phyloP scores from a whole-genome alignment of 352 stramenopile species.

The Globisporangium takayamanum region DNA sequence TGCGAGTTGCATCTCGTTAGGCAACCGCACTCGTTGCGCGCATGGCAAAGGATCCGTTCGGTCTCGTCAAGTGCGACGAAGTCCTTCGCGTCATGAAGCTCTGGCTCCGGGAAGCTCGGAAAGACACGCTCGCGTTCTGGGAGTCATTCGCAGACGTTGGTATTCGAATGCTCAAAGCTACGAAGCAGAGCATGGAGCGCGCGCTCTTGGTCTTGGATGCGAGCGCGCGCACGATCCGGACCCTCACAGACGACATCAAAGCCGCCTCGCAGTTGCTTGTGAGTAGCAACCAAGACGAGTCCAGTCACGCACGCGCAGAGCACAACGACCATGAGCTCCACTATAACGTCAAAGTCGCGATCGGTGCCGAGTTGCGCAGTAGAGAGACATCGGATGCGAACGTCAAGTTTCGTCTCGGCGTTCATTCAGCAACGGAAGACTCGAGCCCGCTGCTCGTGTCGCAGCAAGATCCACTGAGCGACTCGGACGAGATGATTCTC shows the following conservation, averaged over 20 bases:
- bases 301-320: neutral
- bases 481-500: slow-evolving; percentile 19
- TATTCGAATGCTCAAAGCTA: slow-evolving; percentile 12
- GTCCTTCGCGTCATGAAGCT: slow-evolving; percentile 39
- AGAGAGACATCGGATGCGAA: slow-evolving; percentile 6
- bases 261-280: slow-evolving; percentile 2
- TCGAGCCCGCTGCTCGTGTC: neutral
- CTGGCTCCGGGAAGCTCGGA: slow-evolving; percentile 28
- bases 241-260: slow-evolving; percentile 9
- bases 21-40: slow-evolving; percentile 24
- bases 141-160: slow-evolving; percentile 20
- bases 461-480: slow-evolving; percentile 8
- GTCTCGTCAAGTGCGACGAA: slow-evolving; percentile 41
- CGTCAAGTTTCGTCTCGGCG: slow-evolving; percentile 35
- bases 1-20: slow-evolving; percentile 13
- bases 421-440: slow-evolving; percentile 20
- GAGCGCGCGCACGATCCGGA: slow-evolving; percentile 7
- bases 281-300: neutral
- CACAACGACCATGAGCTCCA: slow-evolving; percentile 29
- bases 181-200: slow-evolving; percentile 17
- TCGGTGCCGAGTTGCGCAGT: slow-evolving; percentile 11
- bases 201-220: slow-evolving; percentile 3
- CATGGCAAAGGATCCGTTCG: slow-evolving; percentile 32
- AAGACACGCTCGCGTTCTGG: slow-evolving; percentile 27
- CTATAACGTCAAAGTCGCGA: slow-evolving; percentile 22